These are phyloP conservation scores for Pistacia atlantica DNA, from an alignment of 345 rosid genomes.

Conservation along the genomic window DNA sequence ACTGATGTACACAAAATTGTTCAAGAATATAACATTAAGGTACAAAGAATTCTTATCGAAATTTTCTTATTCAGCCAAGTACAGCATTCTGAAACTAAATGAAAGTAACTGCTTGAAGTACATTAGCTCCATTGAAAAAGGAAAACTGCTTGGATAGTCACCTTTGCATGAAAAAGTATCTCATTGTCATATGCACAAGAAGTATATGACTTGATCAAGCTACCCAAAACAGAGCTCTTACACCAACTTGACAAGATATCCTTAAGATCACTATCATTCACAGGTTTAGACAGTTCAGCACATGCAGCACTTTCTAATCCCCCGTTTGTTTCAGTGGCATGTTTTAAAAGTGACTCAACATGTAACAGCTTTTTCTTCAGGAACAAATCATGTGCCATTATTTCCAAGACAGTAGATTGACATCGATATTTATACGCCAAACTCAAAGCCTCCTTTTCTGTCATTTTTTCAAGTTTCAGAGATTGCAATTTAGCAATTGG, in stretches of 20 bases:
- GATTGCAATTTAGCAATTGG: slow-evolving; percentile 37
- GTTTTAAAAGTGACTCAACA: slow-evolving; percentile 52
- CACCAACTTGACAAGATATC: slow-evolving; percentile 63
- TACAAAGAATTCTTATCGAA: not conserved
- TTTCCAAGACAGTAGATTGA: slow-evolving; percentile 71
- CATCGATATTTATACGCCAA: slow-evolving; percentile 59
- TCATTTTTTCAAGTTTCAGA: slow-evolving; percentile 38
- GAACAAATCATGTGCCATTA: slow-evolving; percentile 78
- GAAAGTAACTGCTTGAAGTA: not conserved
- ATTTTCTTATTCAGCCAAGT: not conserved
- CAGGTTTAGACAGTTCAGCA: slow-evolving; percentile 31
- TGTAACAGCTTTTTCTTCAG: slow-evolving; percentile 68
- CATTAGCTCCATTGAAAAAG: not conserved
- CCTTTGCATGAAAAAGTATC: slow-evolving; percentile 55
- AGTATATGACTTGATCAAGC: slow-evolving; percentile 58
- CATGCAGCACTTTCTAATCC: slow-evolving; percentile 29
- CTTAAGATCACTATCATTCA: slow-evolving; percentile 42
- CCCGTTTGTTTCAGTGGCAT: slow-evolving; percentile 35
- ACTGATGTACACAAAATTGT: not conserved
- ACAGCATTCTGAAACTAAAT: not conserved
- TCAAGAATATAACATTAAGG: not conserved
- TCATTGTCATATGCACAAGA: slow-evolving; percentile 55
- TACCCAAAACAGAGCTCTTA: slow-evolving; percentile 51
- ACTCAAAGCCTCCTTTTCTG: slow-evolving; percentile 44
- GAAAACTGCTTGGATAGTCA: slow-evolving; percentile 12